Evolutionary conservation across 192 early-diverging fungal species (phyloP).

Genomic region (Umbelopsis sp.): DNA sequence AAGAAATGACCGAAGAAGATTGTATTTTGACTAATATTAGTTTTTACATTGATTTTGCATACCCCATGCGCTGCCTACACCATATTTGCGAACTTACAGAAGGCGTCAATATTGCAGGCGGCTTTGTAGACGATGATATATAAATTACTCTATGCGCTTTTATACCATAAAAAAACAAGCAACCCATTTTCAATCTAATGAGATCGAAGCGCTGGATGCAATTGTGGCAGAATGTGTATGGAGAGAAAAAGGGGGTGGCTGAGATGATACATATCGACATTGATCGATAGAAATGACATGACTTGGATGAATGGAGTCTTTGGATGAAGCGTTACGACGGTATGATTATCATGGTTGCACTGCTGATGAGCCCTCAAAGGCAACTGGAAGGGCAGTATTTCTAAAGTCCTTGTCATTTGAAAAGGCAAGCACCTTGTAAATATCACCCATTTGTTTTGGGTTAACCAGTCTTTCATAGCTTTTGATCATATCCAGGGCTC

Average conservation of each 20-base stretch:
- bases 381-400: background rate
- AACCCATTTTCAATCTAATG: too few relatives aligned
- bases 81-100: conserved; percentile 38
- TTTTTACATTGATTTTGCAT: conserved; percentile 35
- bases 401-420: conserved; percentile 11
- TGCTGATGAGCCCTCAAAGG: background rate
- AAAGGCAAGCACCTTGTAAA: conserved; percentile 79
- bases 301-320: too few relatives aligned
- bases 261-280: too few relatives aligned
- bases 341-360: background rate
- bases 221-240: too few relatives aligned
- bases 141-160: conserved; percentile 1
- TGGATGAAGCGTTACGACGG: too few relatives aligned
- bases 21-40: conserved; percentile 28
- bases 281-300: too few relatives aligned
- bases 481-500: conserved; percentile 64
- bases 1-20: conserved; percentile 26
- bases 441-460: conserved; percentile 79
- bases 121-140: conserved; percentile 17
- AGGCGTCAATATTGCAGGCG: conserved; percentile 14
- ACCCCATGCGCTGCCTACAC: conserved; percentile 39
- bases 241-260: too few relatives aligned
- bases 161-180: background rate
- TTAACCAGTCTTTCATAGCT: conserved; percentile 78
- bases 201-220: too few relatives aligned